Evolutionary conservation across 2,329 filamentous ascomycete species (phyloP).

Genomic region (Nothomitra cinnamomea): DNA sequence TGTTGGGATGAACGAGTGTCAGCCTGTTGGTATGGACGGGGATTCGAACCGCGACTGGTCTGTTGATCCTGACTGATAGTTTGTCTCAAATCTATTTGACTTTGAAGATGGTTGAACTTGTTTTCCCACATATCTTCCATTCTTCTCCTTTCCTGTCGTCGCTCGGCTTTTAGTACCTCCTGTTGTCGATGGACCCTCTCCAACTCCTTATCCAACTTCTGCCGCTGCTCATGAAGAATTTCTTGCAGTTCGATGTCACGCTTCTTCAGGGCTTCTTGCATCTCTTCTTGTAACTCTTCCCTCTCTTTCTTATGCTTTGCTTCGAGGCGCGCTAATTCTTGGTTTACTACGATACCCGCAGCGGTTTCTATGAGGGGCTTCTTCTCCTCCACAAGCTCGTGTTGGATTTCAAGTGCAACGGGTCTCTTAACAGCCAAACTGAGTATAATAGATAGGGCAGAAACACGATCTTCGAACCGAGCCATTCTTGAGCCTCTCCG

Average conservation of each 20-base stretch:
- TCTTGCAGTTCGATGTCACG: constrained; percentile 9
- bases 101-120: no score
- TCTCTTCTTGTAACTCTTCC: constrained; percentile 9
- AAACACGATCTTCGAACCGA: constrained; percentile 9
- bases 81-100: no score
- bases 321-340: constrained; percentile 9
- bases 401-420: constrained; percentile 12
- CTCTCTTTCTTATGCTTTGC: constrained; percentile 10
- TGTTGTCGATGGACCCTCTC: no score
- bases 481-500: constrained; percentile 9
- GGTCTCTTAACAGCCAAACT: constrained; percentile 6
- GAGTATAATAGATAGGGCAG: constrained; percentile 11
- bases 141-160: no score
- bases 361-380: constrained; percentile 11
- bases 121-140: no score
- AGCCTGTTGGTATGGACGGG: no score
- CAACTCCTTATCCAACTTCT: no score
- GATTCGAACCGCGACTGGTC: no score
- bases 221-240: constrained; percentile 4
- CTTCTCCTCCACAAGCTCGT: constrained; percentile 13
- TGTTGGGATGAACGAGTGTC: no score
- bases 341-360: constrained; percentile 11
- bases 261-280: constrained; percentile 6
- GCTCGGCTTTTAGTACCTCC: no score
- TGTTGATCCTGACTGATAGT: no score